Evolutionary conservation across 352 stramenopile species (phyloP), one percentile per base, ranked within the genome.

Genomic region (Hyaloperonospora arabidopsidis): DNA sequence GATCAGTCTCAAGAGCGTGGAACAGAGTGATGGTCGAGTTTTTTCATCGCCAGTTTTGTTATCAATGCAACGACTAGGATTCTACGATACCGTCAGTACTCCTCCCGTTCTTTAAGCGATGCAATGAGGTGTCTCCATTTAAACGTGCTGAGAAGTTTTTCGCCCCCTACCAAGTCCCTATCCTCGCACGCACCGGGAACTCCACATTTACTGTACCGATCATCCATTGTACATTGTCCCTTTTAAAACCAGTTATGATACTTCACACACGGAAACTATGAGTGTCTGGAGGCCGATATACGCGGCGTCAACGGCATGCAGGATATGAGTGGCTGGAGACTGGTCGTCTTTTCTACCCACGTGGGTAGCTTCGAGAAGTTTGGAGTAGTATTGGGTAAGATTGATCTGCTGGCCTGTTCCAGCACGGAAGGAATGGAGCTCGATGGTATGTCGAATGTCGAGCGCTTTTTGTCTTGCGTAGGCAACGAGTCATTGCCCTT

Each of bases 91-190:
- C 2, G 14, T 17, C 14, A 76, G 74, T 40, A 89, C 81, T 14
- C 82, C 88, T 45, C 89, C 89, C 54, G 72, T 68, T 5, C n/a
- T 60, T 91, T 12, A n/a, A 71, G 39, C 88, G 74, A 55, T 76
- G 70, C 51, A 65, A 80, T 22, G 89, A 78, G 81, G 70, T 91
- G 34, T 78, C 81, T 1, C 74, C 83, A 2, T 91, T 86, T 56
- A 80, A 93, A 59, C 81, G 83, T 49, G 81, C 83, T 8, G 83
- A 93, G 62, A 93, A 93, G 64, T 75, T 93, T 44, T 93, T 93
- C 59, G 83, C 78, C 15, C 84, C 70, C 5, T 57, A 93, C 52
- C 53, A 80, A 6, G 83, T 80, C 0, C 83, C 83, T 0, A 63
- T 93, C 21, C 65, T 93, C 38, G 76, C 77, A 36, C 70, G 72